Base-by-base conservation (phyloP, 768 basidiomycete genomes). In the Lactarius deliciosus region DNA sequence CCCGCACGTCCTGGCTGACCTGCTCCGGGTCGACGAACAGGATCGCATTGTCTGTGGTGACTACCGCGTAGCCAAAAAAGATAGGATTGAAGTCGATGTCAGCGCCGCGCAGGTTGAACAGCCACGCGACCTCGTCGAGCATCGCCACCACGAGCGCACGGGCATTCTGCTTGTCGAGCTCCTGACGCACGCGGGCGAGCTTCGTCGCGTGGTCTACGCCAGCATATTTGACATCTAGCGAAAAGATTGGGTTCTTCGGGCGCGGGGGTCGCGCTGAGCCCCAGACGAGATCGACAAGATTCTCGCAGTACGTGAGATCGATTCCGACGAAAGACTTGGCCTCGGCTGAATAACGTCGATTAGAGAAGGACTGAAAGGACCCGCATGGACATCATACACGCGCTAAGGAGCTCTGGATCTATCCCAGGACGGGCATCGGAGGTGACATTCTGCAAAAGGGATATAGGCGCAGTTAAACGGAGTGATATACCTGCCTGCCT, bases 121-220 rank as follows among this genome's bases (percentile, higher is more conserved):
- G 74, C 94, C 94, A 98, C 0, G 94, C 94, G 59, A 96, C 86
- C 75, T 98, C 96, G 75, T 98, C 96, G 25, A 98, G 84, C 82
- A 90, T 87, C n/a, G 83, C 89, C 5, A 98, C 83, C 1, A 96
- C 87, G 50, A 92, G 76, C 1, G 90, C 94, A 69, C 87, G 83
- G n/a, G 78, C 79, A 25, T 86, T 83, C 72, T 86, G 82, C 79
- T 85, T 86, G 63, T 74, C 72, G 62, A 96, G 70, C 67, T 89
- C 87, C 64, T 86, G 82, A 40, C 93, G 82, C 6, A 94, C 77
- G 22, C 80, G 78, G 20, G 77, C 76, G 50, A 99, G 79, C 76
- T 99, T 99, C 34, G 84, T 82, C 41, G 75, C 71, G 38, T 86
- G 81, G 0, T 82, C 79, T 78, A 88, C 82, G 8, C 92, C 94